Evolutionary conservation across 2,329 filamentous ascomycete species (phyloP), one percentile per base, ranked within the genome.

Genomic region (Trichophyton schoenleinii): DNA sequence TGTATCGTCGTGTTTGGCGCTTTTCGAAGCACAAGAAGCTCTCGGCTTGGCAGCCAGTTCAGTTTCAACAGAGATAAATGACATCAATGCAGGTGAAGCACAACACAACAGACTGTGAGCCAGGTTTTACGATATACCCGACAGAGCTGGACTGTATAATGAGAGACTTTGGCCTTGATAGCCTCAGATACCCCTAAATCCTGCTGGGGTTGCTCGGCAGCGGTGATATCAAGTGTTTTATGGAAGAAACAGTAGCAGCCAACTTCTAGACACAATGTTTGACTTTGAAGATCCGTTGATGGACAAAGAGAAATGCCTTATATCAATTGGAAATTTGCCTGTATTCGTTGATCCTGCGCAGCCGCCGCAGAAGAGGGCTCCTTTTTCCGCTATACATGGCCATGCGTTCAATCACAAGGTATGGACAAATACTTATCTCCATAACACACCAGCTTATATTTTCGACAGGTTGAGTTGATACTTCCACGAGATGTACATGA

Each of bases 391-490:
- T 0, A 81, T 96, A 64, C 72, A 82, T 25, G 75, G 78, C 1
- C 84, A 88, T 59, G 79, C 80, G 42, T 90, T 88, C 70, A 78
- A 86, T 25, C 86, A 92, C 70, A 87, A 84, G 68, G 87, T 86
- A 71, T 60, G 69, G 59, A 20, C 36, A 15, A 59, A 7, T 34
- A 31, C 15, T 15, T 41, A 38, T 18, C 22, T 15, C 25, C 6
- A n/a, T 6, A 3, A 41, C 18, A 22, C 8, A 2, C 20, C 7
- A 52, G 36, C 25, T 52, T 4, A 42, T 20, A 36, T 25, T 5
- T 9, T 46, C n/a, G 36, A n/a, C 41, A 76, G 74, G 68, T 70
- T 28, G 87, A 94, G 63, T 71, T 95, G 1, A 77, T 94, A n/a
- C 70, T 95, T 0, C 88, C 91, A 0, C 77, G 83, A 65, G 83